Evolutionary conservation across 495 filamentous ascomycete species (phyloP).

Genomic region (Aspergillus hancockii): DNA sequence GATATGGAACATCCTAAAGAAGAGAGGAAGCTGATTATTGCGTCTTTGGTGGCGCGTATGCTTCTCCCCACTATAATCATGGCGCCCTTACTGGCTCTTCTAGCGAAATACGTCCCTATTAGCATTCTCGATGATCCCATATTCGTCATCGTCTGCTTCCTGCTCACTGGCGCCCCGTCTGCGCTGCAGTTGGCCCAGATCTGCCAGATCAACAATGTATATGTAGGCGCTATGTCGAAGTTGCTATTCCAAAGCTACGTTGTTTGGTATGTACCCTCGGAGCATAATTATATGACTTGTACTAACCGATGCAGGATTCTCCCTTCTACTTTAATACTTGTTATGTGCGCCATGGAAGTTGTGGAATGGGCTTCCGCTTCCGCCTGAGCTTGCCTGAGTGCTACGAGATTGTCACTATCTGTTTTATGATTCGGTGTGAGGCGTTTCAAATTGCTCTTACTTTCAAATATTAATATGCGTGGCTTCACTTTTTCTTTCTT

Average conservation of each 20-base stretch:
- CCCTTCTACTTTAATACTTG: constrained; percentile 85
- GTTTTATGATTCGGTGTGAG: neutral
- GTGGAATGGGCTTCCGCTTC: constrained; percentile 77
- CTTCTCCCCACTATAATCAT: constrained; percentile 88
- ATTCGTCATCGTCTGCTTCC: constrained; percentile 95
- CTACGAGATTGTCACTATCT: neutral
- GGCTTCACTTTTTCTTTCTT: neutral
- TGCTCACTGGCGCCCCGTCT: constrained; percentile 91
- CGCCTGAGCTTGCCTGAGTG: neutral
- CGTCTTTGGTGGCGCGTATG: constrained; percentile 86
- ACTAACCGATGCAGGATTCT: constrained; percentile 69
- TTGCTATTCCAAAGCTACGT: constrained; percentile 98
- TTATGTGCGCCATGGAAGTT: constrained; percentile 89
- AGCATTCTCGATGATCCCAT: constrained; percentile 97
- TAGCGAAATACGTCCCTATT: constrained; percentile 88
- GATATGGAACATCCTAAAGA: constrained; percentile 61
- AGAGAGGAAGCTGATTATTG: constrained; percentile 78
- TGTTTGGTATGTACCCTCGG: constrained; percentile 66
- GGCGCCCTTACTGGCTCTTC: constrained; percentile 86
- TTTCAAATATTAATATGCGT: neutral
- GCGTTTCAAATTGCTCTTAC: neutral
- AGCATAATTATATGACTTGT: constrained; percentile 1
- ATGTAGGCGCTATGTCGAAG: constrained; percentile 88
- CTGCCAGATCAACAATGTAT: constrained; percentile 97
- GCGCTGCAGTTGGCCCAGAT: constrained; percentile 96